Base-by-base conservation (phyloP, 768 basidiomycete genomes). In the Gyrodon lividus region DNA sequence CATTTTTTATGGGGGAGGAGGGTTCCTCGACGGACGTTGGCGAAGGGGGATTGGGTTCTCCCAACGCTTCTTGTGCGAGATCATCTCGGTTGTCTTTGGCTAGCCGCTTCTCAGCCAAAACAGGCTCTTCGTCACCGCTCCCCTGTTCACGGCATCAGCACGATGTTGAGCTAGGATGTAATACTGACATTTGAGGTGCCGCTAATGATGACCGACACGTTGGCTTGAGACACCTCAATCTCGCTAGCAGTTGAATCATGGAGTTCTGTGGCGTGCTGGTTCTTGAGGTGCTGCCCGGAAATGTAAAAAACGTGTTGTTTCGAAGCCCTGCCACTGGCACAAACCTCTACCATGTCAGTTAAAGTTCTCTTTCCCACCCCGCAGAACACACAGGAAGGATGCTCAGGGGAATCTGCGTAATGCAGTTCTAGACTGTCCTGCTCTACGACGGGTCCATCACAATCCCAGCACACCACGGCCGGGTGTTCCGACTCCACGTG, bases 391-490 rank as follows among this genome's bases (percentile, higher is more conserved):
- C 65, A 66, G 10, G 60, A 51, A 13, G 60, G 61, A 13, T 66
- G 65, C 13, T 46, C 46, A 16, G 59, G 13, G 20, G 57, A 63
- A 4, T 60, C 64, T 16, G 57, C 37, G 12, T 65, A 67, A 39
- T 66, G 65, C 22, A 38, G 46, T 14, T 57, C 60, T 31, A 66
- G 56, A 46, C 31, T 48, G 17, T 31, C 43, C 13, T 42, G 57
- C 8, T 63, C 66, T 12, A 67, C 44, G 5, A 67, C 58, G 1
- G 54, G 39, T 5, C 65, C 66, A 31, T 56, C 61, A 28, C 65
- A 67, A 22, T 68, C 65, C 65, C 65, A 67, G 50, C 65, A 68
- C 33, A 65, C 63, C 14, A 68, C 56, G 12, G 50, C 54, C 1
- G 59, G 59, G 34, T 66, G 65, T 23, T 56, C 59, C 1, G 47